Base-by-base conservation (phyloP, 1,284 basidiomycete species). In the Wolfiporia cocos region DNA sequence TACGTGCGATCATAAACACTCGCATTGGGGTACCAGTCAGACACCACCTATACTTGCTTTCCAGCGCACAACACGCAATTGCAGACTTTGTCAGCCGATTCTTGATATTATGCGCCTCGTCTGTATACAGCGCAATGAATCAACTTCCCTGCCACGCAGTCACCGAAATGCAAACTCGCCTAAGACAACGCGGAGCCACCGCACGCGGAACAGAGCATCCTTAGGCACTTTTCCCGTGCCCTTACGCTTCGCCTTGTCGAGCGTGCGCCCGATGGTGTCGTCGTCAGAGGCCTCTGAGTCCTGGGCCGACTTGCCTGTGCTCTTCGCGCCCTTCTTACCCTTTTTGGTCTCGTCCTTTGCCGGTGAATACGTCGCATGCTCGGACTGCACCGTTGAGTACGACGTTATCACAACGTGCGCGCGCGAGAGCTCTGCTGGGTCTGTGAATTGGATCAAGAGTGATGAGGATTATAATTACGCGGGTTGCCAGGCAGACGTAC, bases 61-160 rank as follows among this genome's bases (percentile, higher is more conserved):
- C 65, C 9, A 99, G 70, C 1, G 74, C 85, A 46, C 79, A 89
- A 47, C 92, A 94, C 0, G 91, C 92, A 32, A 82, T 71, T 1
- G 90, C 83, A 22, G 78, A 75, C 59, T 92, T 89, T 0, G 94
- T 91, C 24, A 76, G 85, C 45, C 81, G 72, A 56, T 97, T 96
- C 74, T 98, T 98, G 70, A 99, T 98, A 56, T 89, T 93, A 58
- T 99, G 95, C 0, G 95, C 95, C 61, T 99, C 95, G 57, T 97
- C 93, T 92, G 44, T n/a, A n/a, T n/a, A 34, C 22, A 38, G 49
- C 37, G 34, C 38, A 49, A 23, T 20, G 2, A 2, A 12, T 39
- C 5, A 29, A 4, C n/a, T 2, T 3, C 1, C 19, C 9, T 34
- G 26, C 15, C 20, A 35, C 17, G n/a, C n/a, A n/a, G n/a, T n/a